Evolutionary conservation across 768 basidiomycete genomes (phyloP), one percentile per base, ranked within the genome.

Genomic region (Lepiota venenata): DNA sequence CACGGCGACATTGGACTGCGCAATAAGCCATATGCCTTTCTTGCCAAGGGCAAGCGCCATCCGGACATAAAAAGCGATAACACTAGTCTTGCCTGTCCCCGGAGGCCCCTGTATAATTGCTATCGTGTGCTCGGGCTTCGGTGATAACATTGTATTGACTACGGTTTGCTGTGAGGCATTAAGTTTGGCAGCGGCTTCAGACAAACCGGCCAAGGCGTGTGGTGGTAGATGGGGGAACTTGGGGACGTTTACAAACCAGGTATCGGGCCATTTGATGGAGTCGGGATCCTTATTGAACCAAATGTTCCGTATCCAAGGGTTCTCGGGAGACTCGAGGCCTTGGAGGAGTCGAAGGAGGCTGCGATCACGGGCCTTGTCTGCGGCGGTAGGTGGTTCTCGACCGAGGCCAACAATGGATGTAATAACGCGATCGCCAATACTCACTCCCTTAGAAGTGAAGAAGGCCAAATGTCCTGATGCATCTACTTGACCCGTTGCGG

Each of bases 1-100:
- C 18, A 93, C 91, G 44, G 89, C 91, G 46, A 93, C 82, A 73
- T 93, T 93, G 15, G 87, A 88, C 63, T 93, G 88, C 32, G 91
- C 88, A 63, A 91, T 73, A 4, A 93, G 79, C 87, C 89, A 93
- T 11, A 91, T 82, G 0, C 87, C 83, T 57, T 64, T 59, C 16
- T 67, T 62, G 0, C 71, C 72, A 22, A 55, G 56, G 22, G 65
- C 58, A 20, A 79, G 61, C 37, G 82, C 77, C 58, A 70, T 69
- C 18, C 76, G 66, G 10, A 85, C 83, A 75, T 73, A 87, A 5
- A 79, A 72, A 10, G 83, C 81, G 67, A 88, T 88, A 1, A 88
- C 86, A 40, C 83, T 82, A 0, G 87, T 88, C 63, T 88, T 88
- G 16, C 87, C 87, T 52, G 84, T 86, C 1, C 85, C 85, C 57